Evolutionary conservation across 306 rosid species (phyloP).

Genomic region (Carpinus viminea): DNA sequence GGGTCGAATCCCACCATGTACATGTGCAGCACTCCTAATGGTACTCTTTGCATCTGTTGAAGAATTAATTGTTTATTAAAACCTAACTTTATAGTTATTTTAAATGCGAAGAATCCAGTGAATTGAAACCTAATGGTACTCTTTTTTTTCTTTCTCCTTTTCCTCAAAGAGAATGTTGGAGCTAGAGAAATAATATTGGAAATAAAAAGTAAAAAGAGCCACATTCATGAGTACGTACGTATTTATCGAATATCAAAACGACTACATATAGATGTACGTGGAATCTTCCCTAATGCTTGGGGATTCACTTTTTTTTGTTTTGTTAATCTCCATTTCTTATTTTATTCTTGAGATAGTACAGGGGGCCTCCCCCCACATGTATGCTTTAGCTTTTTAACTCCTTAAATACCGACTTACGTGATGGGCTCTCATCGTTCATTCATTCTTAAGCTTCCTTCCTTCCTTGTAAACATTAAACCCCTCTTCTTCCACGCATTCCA

Average conservation of each 20-base stretch:
- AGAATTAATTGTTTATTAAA: too few species aligned
- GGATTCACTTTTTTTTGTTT: not conserved
- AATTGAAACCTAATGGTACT: too few species aligned
- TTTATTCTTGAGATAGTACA: not conserved
- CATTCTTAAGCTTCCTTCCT: not conserved
- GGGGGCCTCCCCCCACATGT: not conserved
- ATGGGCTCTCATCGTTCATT: slow-evolving; percentile 3
- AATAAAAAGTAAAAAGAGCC: not conserved
- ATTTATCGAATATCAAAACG: too few species aligned
- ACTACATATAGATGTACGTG: not conserved
- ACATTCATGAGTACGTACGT: not conserved
- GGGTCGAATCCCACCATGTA: slow-evolving; percentile 35
- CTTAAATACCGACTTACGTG: slow-evolving; percentile 23
- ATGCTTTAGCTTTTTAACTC: not conserved
- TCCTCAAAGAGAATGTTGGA: not conserved
- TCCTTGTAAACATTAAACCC: not conserved
- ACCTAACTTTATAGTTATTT: not conserved
- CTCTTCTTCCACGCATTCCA: not conserved
- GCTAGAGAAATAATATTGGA: not conserved
- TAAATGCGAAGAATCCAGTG: not conserved
- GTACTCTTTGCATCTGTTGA: not conserved
- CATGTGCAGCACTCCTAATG: slow-evolving; percentile 25
- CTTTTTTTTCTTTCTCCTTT: not conserved
- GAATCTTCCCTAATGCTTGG: slow-evolving; percentile 26
- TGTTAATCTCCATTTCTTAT: too few species aligned